Evolutionary conservation across 495 filamentous ascomycete species (phyloP), one percentile per base, ranked within the genome.

Genomic region (Annulohypoxylon stygium): DNA sequence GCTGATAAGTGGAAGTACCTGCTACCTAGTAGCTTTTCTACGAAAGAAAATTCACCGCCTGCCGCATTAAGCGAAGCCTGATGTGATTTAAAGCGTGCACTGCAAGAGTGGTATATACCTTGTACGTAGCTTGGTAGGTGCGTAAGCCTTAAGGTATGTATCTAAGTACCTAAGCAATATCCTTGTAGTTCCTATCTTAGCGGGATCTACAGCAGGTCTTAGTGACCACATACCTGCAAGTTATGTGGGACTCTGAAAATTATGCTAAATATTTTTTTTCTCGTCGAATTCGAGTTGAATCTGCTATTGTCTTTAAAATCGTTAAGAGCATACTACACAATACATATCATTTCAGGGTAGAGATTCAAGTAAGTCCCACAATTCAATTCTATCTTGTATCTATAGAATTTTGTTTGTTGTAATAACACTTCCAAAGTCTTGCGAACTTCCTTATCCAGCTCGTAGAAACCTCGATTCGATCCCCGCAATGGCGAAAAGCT

Each of bases 401-500:
- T 26, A 25, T 14, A 10, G 20, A 33, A 39, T 39, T n/a, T 39
- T 8, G n/a, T 58, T 20, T 12, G 33, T n/a, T 59, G 54, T 67
- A 34, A 36, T 59, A 64, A 64, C 18, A 65, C 41, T 48, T 41
- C 14, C 12, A 8, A 59, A 55, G 61, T 41, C 39, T 20, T 20
- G 50, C 45, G 53, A 53, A 68, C 9, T 6, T n/a, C 23, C 41
- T 12, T 18, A 39, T 51, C 53, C 9, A 58, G 37, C 26, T 34
- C 30, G 0, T 30, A 20, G 36, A 33, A 11, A 18, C 43, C 14
- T 36, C 2, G 47, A 36, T 20, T 18, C 26, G 10, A 0, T 33
- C 16, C 39, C 41, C 77, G 87, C 68, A 67, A 97, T 97, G 94
- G 94, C 94, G 2, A 97, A 96, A 75, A 90, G 92, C 77, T 81